These are phyloP conservation scores for Erucastrum elatum DNA, from an alignment of 345 rosid species.

Conservation along the genomic window DNA sequence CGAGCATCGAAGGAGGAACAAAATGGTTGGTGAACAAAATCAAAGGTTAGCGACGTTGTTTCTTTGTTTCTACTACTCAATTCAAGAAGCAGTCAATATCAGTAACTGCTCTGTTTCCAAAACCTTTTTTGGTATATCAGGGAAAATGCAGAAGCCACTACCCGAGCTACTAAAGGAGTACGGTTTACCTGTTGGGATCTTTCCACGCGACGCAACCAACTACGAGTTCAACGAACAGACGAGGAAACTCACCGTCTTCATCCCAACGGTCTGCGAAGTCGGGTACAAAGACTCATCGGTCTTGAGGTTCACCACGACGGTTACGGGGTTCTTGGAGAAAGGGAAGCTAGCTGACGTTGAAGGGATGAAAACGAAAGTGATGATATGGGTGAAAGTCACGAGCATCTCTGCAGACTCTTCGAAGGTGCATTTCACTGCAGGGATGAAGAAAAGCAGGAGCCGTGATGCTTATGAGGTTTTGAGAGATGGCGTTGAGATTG, in stretches of 20 bases:
- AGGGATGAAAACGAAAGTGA: constrained; percentile 93
- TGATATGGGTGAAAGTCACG: constrained; percentile 93
- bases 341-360: constrained; percentile 79
- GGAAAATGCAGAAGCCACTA: constrained; percentile 73
- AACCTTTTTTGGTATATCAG: constrained; percentile 37
- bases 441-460: constrained; percentile 83
- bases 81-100: neutral
- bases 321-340: constrained; percentile 63
- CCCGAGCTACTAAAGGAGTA: constrained; percentile 82
- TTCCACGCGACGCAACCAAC: constrained; percentile 81
- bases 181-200: constrained; percentile 81
- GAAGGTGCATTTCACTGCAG: constrained; percentile 88
- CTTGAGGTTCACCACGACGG: constrained; percentile 76
- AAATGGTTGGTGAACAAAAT: constrained; percentile 92
- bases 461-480: constrained; percentile 67
- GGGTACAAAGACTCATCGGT: constrained; percentile 85
- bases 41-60: constrained; percentile 59
- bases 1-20: constrained; percentile 85
- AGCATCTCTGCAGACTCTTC: constrained; percentile 71
- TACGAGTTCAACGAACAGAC: constrained; percentile 88
- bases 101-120: neutral
- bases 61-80: neutral
- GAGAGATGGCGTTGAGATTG: constrained; percentile 59
- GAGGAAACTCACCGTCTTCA: constrained; percentile 69
- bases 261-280: constrained; percentile 78